Base-by-base conservation (phyloP, 2,329 filamentous ascomycete species). In the Verticillium albo-atrum region DNA sequence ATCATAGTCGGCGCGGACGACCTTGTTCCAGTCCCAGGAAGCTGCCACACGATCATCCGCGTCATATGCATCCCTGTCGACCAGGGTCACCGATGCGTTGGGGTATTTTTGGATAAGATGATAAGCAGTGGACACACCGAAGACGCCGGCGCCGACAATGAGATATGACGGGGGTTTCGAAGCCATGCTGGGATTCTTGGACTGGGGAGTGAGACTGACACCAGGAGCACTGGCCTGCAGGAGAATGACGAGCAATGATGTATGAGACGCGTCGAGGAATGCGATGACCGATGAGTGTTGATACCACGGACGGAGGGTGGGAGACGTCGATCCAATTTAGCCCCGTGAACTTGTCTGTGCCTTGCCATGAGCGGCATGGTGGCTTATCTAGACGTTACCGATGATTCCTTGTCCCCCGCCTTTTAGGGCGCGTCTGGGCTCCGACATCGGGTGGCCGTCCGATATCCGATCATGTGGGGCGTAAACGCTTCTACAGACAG, bases 141-240 rank as follows among this genome's bases (percentile, higher is more conserved):
- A 82, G 28, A 79, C 77, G 37, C 81, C 81, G 4, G 75, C 78
- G 28, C 81, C 81, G 51, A 83, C 65, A 56, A 83, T 81, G 52
- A 83, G 69, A 54, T 63, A 67, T 6, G 63, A 64, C 28, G 34
- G 17, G 9, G 58, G 55, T 23, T 26, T 35, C 4, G 58, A 42
- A 23, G 58, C 37, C 62, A 63, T 63, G 34, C 28, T 62, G 26
- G 34, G 6, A 14, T 42, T 10, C 15, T 23, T 26, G 42, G 42
- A 12, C 6, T 10, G n/a, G 42, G n/a, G 20, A 50, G 30, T 30
- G 26, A 26, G 9, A 12, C 20, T 6, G 32, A 34, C 7, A 15
- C 5, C 23, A 7, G n/a, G 26, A 26, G 4, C n/a, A 37, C 20
- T 20, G 34, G 25, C 30, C 6, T 32, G n/a, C 28, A 34, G 32